Conservation (phyloP, 78 protist genomes). For the Dictyostelium purpureum region DNA sequence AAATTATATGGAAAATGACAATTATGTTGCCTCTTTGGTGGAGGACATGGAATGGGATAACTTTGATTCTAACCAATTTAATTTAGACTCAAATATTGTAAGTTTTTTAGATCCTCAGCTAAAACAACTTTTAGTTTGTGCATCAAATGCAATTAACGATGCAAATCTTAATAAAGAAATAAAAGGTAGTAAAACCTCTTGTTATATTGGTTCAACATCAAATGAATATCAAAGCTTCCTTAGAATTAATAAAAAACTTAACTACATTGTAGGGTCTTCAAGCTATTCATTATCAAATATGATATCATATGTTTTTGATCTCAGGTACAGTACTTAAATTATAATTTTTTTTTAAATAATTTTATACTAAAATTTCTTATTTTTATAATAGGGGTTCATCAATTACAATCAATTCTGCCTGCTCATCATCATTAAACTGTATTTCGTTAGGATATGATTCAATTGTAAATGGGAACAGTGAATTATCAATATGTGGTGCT, state of each 20-base stretch:
- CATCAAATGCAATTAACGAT: background rate
- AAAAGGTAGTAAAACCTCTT: background rate
- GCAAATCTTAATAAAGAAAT: background rate
- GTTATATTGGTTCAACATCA: background rate
- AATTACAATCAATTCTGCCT: conserved; percentile 88
- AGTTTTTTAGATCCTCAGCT: background rate
- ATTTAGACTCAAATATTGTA: background rate
- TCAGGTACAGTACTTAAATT: background rate
- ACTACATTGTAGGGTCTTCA: background rate
- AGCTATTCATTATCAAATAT: background rate
- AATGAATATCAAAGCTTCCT: background rate
- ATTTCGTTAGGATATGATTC: conserved; percentile 60
- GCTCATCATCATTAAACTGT: conserved; percentile 87
- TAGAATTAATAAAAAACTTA: background rate
- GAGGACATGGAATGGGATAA: background rate
- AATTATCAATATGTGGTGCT: conserved; percentile 83
- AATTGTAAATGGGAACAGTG: conserved; percentile 58
- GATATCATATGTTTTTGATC: conserved; percentile 77
- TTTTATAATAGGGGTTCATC: conserved; percentile 82
- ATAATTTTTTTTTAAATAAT: too few species aligned
- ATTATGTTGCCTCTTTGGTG: background rate
- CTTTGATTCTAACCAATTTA: background rate
- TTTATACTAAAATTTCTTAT: too few species aligned
- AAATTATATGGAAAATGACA: too few species aligned
- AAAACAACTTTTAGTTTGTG: background rate